These are phyloP conservation scores for Cryptococcus neoformans DNA, from an alignment of 1,284 basidiomycete species.

Conservation along the genomic window DNA sequence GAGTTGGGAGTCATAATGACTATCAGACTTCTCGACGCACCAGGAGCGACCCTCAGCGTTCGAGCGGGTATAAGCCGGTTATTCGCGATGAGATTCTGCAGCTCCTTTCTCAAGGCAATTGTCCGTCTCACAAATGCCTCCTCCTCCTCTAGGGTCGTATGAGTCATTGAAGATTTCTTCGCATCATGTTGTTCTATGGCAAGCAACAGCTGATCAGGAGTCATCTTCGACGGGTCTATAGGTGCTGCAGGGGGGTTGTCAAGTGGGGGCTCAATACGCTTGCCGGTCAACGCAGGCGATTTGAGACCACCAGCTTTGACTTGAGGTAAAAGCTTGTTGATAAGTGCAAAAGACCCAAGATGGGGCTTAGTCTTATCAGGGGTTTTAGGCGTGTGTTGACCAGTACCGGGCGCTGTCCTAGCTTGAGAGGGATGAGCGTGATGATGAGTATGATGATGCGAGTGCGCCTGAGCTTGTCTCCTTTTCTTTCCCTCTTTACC, in stretches of 20 bases:
- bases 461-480: constrained; percentile 6
- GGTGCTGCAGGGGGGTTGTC: constrained; percentile 15
- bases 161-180: constrained; percentile 45
- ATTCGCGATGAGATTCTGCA: constrained; percentile 44
- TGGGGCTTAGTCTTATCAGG: constrained; percentile 3
- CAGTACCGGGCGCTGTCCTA: background rate
- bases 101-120: constrained; percentile 50
- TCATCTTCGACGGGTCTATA: constrained; percentile 44
- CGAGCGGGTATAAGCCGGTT: constrained; percentile 49
- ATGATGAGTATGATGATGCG: constrained; percentile 5
- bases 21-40: constrained; percentile 46
- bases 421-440: background rate
- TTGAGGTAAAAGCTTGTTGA: constrained; percentile 9
- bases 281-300: constrained; percentile 43
- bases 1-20: constrained; percentile 53
- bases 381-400: background rate
- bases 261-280: constrained; percentile 22
- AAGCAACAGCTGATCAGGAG: constrained; percentile 50
- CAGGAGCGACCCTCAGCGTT: constrained; percentile 42
- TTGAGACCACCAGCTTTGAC: constrained; percentile 13
- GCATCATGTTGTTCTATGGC: constrained; percentile 51
- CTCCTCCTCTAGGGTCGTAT: constrained; percentile 49
- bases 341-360: constrained; percentile 5
- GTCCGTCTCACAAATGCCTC: constrained; percentile 52
- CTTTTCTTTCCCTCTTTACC: constrained; percentile 35